These are phyloP conservation scores for Theileria equi DNA, from an alignment of 169 alveolate species.

Conservation along the genomic window DNA sequence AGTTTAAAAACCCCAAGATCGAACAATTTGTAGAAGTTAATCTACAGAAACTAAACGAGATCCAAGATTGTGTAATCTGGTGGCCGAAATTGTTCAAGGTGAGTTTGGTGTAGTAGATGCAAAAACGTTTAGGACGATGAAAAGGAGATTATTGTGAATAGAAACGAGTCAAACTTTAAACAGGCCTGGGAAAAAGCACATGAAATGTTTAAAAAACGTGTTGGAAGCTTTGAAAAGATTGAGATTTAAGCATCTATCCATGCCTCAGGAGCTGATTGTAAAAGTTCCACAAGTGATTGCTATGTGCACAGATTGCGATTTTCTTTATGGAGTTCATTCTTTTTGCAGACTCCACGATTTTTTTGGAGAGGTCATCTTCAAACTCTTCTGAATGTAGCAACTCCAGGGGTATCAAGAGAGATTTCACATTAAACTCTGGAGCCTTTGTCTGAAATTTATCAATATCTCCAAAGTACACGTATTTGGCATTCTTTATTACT, in stretches of 20 bases:
- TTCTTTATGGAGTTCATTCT: background rate
- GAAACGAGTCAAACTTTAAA: constrained; percentile 28
- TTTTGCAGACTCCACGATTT: too few relatives aligned
- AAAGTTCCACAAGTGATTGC: too few relatives aligned
- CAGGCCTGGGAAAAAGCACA: constrained; percentile 62
- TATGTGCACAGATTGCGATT: background rate
- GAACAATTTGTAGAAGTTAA: constrained; percentile 36
- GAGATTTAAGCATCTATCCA: too few relatives aligned
- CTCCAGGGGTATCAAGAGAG: constrained; percentile 11
- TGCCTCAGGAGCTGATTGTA: too few relatives aligned
- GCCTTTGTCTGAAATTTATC: background rate
- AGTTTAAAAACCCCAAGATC: constrained; percentile 14
- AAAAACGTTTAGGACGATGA: constrained; percentile 34
- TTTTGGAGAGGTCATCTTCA: too few relatives aligned
- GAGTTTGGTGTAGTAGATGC: background rate
- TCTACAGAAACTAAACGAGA: constrained; percentile 28
- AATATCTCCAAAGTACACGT: background rate
- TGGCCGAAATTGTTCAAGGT: constrained; percentile 66
- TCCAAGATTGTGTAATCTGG: constrained; percentile 53
- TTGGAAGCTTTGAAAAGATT: constrained; percentile 41
- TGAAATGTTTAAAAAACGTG: constrained; percentile 28
- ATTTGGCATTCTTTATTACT: background rate
- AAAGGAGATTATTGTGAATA: constrained; percentile 6
- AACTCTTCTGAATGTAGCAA: too few relatives aligned
- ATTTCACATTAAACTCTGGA: background rate